Evolutionary conservation across 1,284 basidiomycete genomes (phyloP).

Genomic region (Boletus mariae): DNA sequence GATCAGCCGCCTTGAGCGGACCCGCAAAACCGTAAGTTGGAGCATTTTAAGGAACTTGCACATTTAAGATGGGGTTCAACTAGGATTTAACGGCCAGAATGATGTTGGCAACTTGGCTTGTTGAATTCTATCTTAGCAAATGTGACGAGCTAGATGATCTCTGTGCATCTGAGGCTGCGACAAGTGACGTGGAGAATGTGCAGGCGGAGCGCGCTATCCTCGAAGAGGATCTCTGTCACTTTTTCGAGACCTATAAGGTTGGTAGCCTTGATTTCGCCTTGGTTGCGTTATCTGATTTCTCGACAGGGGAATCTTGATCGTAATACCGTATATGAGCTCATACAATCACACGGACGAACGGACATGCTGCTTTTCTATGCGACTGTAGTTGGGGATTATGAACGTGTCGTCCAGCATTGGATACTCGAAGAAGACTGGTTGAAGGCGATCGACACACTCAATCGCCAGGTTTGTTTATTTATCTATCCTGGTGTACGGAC

Average conservation of each 20-base stretch:
- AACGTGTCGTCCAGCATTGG: conserved; percentile 90
- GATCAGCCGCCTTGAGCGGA: conserved; percentile 80
- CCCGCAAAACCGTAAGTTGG: conserved; percentile 65
- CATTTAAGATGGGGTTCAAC: not conserved
- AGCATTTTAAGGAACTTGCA: not conserved
- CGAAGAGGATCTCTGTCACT: conserved; percentile 90
- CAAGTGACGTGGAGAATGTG: conserved; percentile 85
- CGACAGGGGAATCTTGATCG: conserved; percentile 77
- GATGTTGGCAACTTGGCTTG: conserved; percentile 98
- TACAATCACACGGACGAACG: conserved; percentile 88
- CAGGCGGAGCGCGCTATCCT: conserved; percentile 78
- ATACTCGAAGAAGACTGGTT: conserved; percentile 89
- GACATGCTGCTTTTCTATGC: conserved; percentile 94
- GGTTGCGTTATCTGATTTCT: conserved; percentile 1
- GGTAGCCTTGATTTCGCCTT: not conserved
- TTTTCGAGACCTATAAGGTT: conserved; percentile 91
- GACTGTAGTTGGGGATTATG: conserved; percentile 75
- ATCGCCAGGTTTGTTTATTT: conserved; percentile 61
- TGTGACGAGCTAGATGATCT: conserved; percentile 95
- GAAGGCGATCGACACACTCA: conserved; percentile 86
- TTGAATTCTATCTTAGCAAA: conserved; percentile 96
- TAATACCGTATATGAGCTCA: conserved; percentile 86
- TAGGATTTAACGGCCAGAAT: conserved; percentile 91
- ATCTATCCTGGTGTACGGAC: not conserved
- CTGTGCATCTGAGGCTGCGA: conserved; percentile 78